These are phyloP conservation scores for Coniochaeta sp. DNA, from an alignment of 2,329 filamentous ascomycete species.

Conservation along the genomic window DNA sequence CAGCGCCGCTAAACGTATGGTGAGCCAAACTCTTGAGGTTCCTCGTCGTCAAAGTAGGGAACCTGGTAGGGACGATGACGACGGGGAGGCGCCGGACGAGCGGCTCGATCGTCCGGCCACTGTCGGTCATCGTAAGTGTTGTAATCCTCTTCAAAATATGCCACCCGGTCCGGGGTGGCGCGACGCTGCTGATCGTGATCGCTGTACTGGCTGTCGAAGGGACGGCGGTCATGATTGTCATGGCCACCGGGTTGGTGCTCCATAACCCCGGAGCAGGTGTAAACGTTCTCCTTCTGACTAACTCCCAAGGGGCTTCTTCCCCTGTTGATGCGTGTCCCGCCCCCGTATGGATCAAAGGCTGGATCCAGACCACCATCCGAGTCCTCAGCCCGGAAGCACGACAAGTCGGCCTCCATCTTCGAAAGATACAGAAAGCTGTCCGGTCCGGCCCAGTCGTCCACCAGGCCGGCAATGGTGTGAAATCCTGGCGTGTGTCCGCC, in stretches of 20 bases:
- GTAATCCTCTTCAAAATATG: background rate
- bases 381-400: constrained; percentile 35
- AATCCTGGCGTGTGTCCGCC: constrained; percentile 58
- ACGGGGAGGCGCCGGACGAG: background rate
- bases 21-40: background rate
- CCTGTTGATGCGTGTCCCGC: background rate
- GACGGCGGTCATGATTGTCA: background rate
- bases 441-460: constrained; percentile 53
- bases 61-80: background rate
- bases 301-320: background rate
- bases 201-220: background rate
- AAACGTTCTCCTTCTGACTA: background rate
- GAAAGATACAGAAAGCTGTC: constrained; percentile 43
- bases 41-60: background rate
- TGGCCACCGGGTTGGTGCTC: background rate
- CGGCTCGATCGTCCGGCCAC: background rate
- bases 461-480: constrained; percentile 47
- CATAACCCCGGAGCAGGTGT: background rate
- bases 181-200: background rate
- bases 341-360: background rate
- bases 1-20: background rate
- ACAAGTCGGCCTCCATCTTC: constrained; percentile 56
- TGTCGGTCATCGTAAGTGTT: background rate
- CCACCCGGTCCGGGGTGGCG: background rate
- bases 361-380: background rate